These are phyloP conservation scores for Nicotiana attenuata DNA, from an alignment of 257 asterid species.

Conservation along the genomic window DNA sequence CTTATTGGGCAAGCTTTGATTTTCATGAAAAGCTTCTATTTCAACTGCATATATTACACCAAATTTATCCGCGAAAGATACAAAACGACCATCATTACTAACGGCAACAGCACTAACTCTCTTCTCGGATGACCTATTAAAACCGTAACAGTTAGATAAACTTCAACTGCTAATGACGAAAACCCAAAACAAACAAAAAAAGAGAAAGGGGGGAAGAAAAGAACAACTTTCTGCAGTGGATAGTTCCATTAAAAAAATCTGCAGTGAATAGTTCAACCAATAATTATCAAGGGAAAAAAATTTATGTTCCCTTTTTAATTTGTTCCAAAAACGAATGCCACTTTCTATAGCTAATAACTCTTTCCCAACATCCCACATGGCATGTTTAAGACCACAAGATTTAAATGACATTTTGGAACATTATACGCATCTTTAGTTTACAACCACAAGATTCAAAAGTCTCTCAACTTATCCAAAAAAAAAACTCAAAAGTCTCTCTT, in stretches of 20 bases:
- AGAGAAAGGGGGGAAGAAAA: neutral
- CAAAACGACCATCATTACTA: conserved; percentile 53
- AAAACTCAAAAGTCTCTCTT: no score
- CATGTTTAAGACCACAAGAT: no score
- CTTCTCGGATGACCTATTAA: conserved; percentile 74
- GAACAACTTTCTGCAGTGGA: neutral
- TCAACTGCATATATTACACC: conserved; percentile 72
- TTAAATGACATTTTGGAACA: no score
- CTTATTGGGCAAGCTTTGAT: conserved; percentile 31
- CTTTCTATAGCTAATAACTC: no score
- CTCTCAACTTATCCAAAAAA: no score
- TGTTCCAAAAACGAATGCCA: no score
- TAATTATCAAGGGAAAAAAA: neutral
- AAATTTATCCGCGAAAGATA: conserved; percentile 88
- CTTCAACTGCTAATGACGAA: neutral
- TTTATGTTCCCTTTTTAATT: no score
- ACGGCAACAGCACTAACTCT: conserved; percentile 87
- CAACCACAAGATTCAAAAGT: no score
- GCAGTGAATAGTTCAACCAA: neutral
- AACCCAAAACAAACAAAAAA: neutral
- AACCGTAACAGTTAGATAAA: neutral
- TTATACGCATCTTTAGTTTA: no score
- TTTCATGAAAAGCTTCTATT: conserved; percentile 30
- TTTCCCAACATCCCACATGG: no score
- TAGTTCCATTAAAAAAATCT: neutral